Base-by-base conservation (phyloP, 306 rosid species). In the Gillenia trifoliata region DNA sequence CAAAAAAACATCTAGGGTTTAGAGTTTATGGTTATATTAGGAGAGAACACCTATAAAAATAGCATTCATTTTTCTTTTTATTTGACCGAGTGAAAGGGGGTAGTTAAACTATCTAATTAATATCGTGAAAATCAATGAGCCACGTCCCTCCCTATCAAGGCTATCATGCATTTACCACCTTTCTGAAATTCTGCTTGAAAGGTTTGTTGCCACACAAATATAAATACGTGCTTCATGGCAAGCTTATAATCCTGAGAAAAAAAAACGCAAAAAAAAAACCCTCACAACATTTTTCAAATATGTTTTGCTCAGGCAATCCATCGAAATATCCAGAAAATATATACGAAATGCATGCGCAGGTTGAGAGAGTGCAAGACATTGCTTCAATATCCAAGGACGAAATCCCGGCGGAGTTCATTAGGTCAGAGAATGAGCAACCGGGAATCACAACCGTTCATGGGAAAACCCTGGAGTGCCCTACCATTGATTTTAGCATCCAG, bases 391-490 rank as follows among this genome's bases (percentile, higher is more conserved):
- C 80, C 23, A 56, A 82, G 60, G 86, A 75, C 5, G 59, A 56
- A 0, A 81, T 92, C 67, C 94, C 92, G 0, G 26, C 55, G 0
- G 87, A 80, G 75, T 92, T 81, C 65, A 61, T 90, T 8, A 64
- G 89, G 25, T 12, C 85, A 6, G 90, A 89, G 62, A 70, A 73
- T 0, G 96, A 90, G 67, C 94, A 87, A 59, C 98, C 96, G 0
- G 89, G 96, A 2, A 75, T 72, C 71, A 92, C 96, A 9, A 90
- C 98, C 1, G 91, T 92, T 2, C 81, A 64, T 0, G 92, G 92
- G 11, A 75, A 76, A 10, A 19, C 43, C 47, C 82, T 87, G 0
- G 78, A 78, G 79, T 40, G 67, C 16, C 98, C 98, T 0, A 74
- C 75, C 26, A 74, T 93, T 1, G 96, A 93, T 64, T 70, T 86